phyloP scores from a whole-genome alignment of 140 eudicot species.

The Ambrosia hybrid region DNA sequence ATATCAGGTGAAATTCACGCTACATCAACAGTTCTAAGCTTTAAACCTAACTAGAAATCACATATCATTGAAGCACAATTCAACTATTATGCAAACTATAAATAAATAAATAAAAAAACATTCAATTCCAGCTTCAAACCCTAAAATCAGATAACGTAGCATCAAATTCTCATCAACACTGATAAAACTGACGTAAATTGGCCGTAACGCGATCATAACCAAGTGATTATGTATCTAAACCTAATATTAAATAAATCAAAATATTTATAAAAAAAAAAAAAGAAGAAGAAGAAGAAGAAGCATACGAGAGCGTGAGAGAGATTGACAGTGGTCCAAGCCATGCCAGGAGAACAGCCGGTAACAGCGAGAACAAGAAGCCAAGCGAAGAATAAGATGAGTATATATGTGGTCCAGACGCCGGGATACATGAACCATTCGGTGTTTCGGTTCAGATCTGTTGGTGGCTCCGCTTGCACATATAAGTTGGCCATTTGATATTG shows the following conservation, averaged over 20 bases:
- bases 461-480: constrained; percentile 73
- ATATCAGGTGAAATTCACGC: too few species aligned
- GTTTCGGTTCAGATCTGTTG: constrained; percentile 89
- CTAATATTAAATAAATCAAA: too few species aligned
- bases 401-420: constrained; percentile 90
- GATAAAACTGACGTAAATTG: too few species aligned
- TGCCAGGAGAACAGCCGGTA: constrained; percentile 76
- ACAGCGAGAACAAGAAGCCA: constrained; percentile 83
- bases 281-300: background rate
- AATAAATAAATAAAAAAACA: too few species aligned
- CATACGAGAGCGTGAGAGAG: constrained; percentile 68
- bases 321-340: constrained; percentile 93
- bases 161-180: too few species aligned
- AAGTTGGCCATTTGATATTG: constrained; percentile 47
- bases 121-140: constrained; percentile 9
- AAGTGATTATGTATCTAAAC: constrained; percentile 8
- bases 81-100: too few species aligned
- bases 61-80: too few species aligned
- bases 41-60: too few species aligned
- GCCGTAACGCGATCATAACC: background rate
- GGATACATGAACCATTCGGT: constrained; percentile 97
- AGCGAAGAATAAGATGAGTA: constrained; percentile 65
- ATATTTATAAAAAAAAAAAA: background rate
- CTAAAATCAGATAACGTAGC: constrained; percentile 12
- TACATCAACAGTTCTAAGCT: too few species aligned